Evolutionary conservation across 176 grass and related monocot species (phyloP).

Genomic region (Eleusine coracana): DNA sequence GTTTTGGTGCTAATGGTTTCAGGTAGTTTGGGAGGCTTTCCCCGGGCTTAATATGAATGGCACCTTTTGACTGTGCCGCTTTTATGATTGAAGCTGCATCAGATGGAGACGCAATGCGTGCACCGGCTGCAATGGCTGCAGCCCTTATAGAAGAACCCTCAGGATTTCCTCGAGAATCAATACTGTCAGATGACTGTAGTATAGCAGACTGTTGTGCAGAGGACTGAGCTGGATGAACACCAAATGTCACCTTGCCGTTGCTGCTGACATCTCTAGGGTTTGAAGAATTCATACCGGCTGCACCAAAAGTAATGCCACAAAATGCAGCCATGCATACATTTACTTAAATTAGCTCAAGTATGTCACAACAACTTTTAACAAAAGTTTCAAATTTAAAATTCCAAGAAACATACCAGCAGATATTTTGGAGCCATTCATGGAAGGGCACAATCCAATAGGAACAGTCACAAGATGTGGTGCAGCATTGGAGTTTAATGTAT

Average conservation of each 20-base stretch:
- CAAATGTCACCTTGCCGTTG: conserved; percentile 45
- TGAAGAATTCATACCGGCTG: conserved; percentile 45
- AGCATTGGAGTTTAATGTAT: conserved; percentile 32
- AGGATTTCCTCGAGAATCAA: conserved; percentile 21
- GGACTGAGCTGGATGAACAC: conserved; percentile 35
- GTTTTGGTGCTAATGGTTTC: conserved; percentile 52
- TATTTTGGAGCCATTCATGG: conserved; percentile 46
- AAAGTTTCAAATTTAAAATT: background rate
- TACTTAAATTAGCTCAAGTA: conserved; percentile 9
- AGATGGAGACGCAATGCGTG: conserved; percentile 56
- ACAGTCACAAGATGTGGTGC: conserved; percentile 53
- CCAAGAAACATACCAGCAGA: conserved; percentile 40
- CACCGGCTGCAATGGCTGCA: conserved; percentile 61
- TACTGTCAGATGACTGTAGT: conserved; percentile 15
- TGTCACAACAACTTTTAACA: conserved; percentile 3
- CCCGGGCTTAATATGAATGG: conserved; percentile 50
- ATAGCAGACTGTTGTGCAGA: conserved; percentile 26
- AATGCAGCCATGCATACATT: background rate
- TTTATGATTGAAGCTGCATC: conserved; percentile 67
- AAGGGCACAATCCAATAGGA: conserved; percentile 60
- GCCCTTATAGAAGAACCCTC: conserved; percentile 56
- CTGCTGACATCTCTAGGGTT: conserved; percentile 14
- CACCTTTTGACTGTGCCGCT: conserved; percentile 55
- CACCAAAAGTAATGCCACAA: conserved; percentile 27
- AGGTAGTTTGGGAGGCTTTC: conserved; percentile 49